Percentiles rank a stretch among this genome's conserved stretches.
Evolutionary conservation across 306 rosid genomes (phyloP).

Genomic region (Prunus davidiana): DNA sequence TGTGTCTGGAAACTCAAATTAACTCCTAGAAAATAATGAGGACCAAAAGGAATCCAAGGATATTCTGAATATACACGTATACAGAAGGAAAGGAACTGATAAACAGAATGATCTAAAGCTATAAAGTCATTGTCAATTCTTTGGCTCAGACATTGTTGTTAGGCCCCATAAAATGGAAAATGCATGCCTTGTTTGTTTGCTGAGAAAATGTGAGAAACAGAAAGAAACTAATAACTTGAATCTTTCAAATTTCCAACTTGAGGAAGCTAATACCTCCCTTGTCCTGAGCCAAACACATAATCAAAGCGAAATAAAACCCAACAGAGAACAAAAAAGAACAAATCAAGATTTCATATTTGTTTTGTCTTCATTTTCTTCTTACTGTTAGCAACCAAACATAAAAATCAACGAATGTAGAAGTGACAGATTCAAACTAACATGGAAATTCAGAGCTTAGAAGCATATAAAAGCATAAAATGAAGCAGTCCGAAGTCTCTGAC

Average conservation of each 20-base stretch:
- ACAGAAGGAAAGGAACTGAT: not conserved
- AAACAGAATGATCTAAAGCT: not conserved
- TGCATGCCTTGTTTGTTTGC: not conserved
- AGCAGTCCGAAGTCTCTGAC: not conserved
- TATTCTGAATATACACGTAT: not conserved
- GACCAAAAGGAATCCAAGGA: not conserved
- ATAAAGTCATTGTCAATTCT: not conserved
- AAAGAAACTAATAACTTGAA: not conserved
- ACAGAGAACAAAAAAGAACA: not conserved
- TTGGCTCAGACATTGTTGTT: not conserved
- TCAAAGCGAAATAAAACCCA: not conserved
- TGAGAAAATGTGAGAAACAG: constrained; percentile 9
- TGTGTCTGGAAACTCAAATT: not conserved
- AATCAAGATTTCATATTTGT: not conserved
- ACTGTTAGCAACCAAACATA: constrained; percentile 12
- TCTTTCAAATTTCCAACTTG: not conserved
- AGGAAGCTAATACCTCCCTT: too few relatives aligned
- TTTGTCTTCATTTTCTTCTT: not conserved
- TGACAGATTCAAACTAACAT: not conserved
- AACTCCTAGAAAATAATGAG: not conserved
- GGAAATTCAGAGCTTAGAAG: not conserved
- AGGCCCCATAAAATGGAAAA: not conserved
- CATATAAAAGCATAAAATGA: too few relatives aligned
- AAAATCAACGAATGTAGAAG: not conserved
- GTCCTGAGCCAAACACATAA: too few relatives aligned